A percentile compares a stretch with the other conserved stretches of the same genome.
These are phyloP conservation scores for Fraxinus cuspidata DNA, from an alignment of 257 asterid species.

Conservation along the genomic window DNA sequence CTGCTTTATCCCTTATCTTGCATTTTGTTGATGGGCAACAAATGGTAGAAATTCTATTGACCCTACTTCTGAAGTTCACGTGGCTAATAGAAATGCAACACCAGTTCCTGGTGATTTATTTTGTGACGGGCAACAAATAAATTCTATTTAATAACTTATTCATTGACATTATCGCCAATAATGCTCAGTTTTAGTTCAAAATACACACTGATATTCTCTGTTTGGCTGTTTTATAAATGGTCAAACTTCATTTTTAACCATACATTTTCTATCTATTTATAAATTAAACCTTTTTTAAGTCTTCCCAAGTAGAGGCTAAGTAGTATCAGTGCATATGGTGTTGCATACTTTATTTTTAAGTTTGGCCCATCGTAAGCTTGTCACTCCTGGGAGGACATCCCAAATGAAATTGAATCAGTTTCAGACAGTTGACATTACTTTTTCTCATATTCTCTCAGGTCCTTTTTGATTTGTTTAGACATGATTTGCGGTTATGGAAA, in stretches of 20 bases:
- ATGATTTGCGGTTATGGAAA: conserved; percentile 85
- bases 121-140: background rate
- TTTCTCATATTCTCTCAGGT: conserved; percentile 56
- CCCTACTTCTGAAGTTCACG: background rate
- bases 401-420: background rate
- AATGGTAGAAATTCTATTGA: background rate
- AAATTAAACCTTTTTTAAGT: no score
- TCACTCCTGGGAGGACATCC: background rate
- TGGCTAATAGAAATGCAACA: background rate
- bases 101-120: background rate
- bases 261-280: no score
- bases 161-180: background rate
- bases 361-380: background rate
- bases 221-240: no score
- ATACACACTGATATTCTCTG: background rate
- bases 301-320: background rate
- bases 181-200: background rate
- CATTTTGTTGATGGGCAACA: background rate
- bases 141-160: background rate
- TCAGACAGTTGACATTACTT: conserved; percentile 11
- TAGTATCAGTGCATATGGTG: background rate
- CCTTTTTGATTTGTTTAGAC: conserved; percentile 84
- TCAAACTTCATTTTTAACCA: no score
- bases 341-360: background rate
- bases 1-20: background rate